Evolutionary conservation across 2,329 filamentous ascomycete species (phyloP).

Genomic region (Thelonectria olida): DNA sequence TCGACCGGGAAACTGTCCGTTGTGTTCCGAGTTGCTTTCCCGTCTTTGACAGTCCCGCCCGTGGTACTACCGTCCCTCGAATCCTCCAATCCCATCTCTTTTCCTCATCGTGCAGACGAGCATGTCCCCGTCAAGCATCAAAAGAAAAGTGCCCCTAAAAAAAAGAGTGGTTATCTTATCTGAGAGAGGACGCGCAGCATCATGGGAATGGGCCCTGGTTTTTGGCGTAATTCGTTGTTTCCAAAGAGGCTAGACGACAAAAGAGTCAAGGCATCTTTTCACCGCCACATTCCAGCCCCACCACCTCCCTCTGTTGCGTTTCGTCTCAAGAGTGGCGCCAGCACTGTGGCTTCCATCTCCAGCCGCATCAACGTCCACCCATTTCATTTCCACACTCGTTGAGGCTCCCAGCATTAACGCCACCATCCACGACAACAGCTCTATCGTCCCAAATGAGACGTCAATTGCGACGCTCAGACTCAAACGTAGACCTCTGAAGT

Average conservation of each 20-base stretch:
- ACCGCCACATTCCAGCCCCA: background rate
- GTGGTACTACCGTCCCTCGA: too few relatives aligned
- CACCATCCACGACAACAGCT: conserved; percentile 21
- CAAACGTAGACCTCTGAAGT: background rate
- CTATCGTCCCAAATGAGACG: background rate
- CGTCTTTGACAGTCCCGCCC: background rate
- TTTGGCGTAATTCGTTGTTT: background rate
- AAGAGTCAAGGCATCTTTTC: background rate
- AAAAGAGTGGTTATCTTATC: background rate
- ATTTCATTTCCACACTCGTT: conserved; percentile 25
- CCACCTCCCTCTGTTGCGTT: background rate
- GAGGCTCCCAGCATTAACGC: conserved; percentile 23
- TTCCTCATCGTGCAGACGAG: background rate
- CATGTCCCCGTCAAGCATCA: background rate
- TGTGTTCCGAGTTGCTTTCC: background rate
- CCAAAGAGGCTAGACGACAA: too few relatives aligned
- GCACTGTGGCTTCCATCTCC: conserved; percentile 6
- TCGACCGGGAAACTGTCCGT: conserved; percentile 6
- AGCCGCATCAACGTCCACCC: conserved; percentile 15
- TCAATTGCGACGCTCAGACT: background rate
- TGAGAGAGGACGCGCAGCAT: background rate
- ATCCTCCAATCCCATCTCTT: background rate
- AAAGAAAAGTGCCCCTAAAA: too few relatives aligned
- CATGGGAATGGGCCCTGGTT: background rate
- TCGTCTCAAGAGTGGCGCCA: conserved; percentile 23